These are phyloP conservation scores for Mucor plumbeus DNA, from an alignment of 371 early-diverging fungal species.

Conservation along the genomic window DNA sequence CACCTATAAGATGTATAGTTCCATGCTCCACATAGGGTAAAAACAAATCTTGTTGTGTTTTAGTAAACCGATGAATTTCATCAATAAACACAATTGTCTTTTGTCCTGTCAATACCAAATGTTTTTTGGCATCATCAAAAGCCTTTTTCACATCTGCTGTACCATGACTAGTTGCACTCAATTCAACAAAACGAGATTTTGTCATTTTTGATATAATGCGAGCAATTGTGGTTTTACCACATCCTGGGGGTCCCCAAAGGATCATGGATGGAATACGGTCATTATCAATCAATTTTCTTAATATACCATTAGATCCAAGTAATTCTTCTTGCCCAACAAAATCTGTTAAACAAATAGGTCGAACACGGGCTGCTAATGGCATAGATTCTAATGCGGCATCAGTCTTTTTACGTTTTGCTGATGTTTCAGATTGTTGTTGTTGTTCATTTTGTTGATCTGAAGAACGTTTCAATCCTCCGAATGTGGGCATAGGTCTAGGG, in stretches of 20 bases:
- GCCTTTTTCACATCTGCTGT: constrained; percentile 70
- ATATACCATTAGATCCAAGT: constrained; percentile 65
- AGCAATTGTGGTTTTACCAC: constrained; percentile 88
- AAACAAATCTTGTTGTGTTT: constrained; percentile 88
- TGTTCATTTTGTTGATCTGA: background rate
- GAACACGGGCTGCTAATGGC: constrained; percentile 63
- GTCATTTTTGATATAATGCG: constrained; percentile 71
- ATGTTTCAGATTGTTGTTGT: background rate
- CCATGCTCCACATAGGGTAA: constrained; percentile 84
- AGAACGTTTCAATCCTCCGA: background rate
- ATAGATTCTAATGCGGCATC: constrained; percentile 36
- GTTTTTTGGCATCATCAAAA: constrained; percentile 74
- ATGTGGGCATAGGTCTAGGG: background rate
- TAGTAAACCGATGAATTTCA: constrained; percentile 91
- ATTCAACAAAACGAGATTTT: constrained; percentile 69
- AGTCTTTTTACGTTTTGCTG: constrained; percentile 18
- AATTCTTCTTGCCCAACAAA: constrained; percentile 81
- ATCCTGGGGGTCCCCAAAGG: constrained; percentile 78
- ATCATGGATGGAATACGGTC: constrained; percentile 73
- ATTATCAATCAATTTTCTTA: constrained; percentile 65
- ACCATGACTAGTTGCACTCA: constrained; percentile 75
- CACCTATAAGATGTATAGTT: constrained; percentile 77
- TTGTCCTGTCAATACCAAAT: constrained; percentile 58
- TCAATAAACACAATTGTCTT: constrained; percentile 83
- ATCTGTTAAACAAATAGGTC: constrained; percentile 67